A percentile compares a stretch with the other conserved stretches of the same genome.
These are phyloP conservation scores for Phoma sp. DNA, from an alignment of 2,329 filamentous ascomycete genomes.

Conservation along the genomic window DNA sequence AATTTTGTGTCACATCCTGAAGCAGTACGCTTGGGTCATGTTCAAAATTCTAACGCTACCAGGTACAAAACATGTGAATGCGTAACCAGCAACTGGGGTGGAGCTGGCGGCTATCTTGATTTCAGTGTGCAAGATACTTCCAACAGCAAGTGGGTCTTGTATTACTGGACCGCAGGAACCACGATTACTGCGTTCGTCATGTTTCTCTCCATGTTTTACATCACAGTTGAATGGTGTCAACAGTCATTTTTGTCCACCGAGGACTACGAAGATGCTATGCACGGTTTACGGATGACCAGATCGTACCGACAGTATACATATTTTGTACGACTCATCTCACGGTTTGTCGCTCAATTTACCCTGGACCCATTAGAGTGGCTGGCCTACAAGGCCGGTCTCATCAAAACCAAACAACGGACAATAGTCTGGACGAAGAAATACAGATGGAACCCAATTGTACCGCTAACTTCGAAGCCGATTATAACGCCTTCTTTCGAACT, in stretches of 20 bases:
- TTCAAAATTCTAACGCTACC: no score
- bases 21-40: no score
- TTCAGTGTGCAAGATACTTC: conserved; percentile 41
- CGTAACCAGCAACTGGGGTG: conserved; percentile 48
- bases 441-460: conserved; percentile 11
- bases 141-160: conserved; percentile 34
- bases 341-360: conserved; percentile 19
- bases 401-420: conserved; percentile 33
- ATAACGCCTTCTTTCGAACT: conserved; percentile 23
- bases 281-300: conserved; percentile 38
- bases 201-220: conserved; percentile 45
- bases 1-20: no score
- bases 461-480: background rate
- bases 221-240: conserved; percentile 48
- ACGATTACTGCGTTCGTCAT: conserved; percentile 40
- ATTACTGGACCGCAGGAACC: conserved; percentile 46
- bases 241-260: conserved; percentile 49
- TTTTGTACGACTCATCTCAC: conserved; percentile 15
- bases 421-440: conserved; percentile 30
- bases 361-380: conserved; percentile 25
- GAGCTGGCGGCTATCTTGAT: conserved; percentile 54
- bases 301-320: conserved; percentile 29
- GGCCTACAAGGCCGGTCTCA: conserved; percentile 18
- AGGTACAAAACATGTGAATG: conserved; percentile 53
- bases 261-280: conserved; percentile 35